phyloP scores from a whole-genome alignment of 2,329 filamentous ascomycete species.

The Neonectria coccinea region DNA sequence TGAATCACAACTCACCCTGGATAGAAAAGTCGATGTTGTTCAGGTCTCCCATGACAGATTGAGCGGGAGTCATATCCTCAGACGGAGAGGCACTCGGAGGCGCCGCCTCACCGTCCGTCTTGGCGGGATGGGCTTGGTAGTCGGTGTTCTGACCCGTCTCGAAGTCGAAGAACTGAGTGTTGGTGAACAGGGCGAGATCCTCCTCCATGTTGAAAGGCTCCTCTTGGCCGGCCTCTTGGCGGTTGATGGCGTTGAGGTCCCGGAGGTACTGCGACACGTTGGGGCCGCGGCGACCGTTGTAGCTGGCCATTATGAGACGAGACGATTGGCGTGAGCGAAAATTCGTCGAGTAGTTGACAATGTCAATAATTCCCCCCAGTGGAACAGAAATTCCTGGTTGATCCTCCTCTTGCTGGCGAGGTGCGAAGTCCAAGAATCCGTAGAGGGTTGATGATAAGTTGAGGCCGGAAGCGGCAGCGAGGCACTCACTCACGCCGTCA shows the following conservation, averaged over 20 bases:
- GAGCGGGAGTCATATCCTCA: conserved; percentile 54
- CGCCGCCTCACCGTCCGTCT: conserved; percentile 54
- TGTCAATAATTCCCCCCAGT: conserved; percentile 10
- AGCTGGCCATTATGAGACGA: conserved; percentile 71
- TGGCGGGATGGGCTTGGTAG: conserved; percentile 63
- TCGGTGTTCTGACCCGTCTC: conserved; percentile 73
- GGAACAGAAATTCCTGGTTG: conserved; percentile 5
- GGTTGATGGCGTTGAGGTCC: conserved; percentile 81
- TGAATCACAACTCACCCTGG: conserved; percentile 56
- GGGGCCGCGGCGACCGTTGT: conserved; percentile 80
- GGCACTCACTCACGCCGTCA: conserved; percentile 18
- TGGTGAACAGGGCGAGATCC: conserved; percentile 83
- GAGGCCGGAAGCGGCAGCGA: conserved; percentile 23
- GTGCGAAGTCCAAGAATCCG: conserved; percentile 14
- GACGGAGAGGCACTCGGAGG: conserved; percentile 50
- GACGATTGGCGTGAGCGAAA: not conserved
- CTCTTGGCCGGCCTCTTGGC: conserved; percentile 65
- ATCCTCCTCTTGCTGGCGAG: conserved; percentile 27
- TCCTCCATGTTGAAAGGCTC: conserved; percentile 75
- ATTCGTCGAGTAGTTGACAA: conserved; percentile 4
- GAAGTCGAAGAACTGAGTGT: conserved; percentile 84
- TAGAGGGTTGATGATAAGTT: conserved; percentile 25
- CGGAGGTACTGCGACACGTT: conserved; percentile 93
- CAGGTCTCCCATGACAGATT: conserved; percentile 60
- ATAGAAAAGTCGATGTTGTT: conserved; percentile 65